Conservation (phyloP, 768 basidiomycete species). For the Erythrobasidium yunnanense region DNA sequence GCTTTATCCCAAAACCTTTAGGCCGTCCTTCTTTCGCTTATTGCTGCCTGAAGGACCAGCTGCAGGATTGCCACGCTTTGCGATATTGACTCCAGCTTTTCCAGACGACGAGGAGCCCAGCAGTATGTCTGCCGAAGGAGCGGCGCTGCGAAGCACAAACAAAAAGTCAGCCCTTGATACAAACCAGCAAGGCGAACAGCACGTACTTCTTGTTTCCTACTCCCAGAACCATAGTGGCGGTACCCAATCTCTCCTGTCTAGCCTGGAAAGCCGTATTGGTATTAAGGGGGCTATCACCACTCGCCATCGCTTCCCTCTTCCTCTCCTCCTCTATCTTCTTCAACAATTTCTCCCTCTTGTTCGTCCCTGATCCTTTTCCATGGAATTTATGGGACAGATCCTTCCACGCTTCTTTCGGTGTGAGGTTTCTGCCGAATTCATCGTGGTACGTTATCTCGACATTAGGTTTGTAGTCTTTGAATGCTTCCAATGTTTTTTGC, state of each 20-base stretch:
- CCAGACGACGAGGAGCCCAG: slow-evolving; percentile 9
- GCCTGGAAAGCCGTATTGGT: slow-evolving; percentile 91
- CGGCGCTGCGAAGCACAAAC: slow-evolving; percentile 8
- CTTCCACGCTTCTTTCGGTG: slow-evolving; percentile 61
- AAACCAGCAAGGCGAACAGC: background rate
- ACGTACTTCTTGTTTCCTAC: slow-evolving; percentile 39
- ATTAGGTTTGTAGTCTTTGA: slow-evolving; percentile 92
- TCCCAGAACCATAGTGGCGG: slow-evolving; percentile 80
- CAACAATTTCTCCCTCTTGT: slow-evolving; percentile 91
- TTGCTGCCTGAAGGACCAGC: background rate
- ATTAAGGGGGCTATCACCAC: slow-evolving; percentile 87
- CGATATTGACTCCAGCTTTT: background rate
- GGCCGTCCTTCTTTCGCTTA: slow-evolving; percentile 17
- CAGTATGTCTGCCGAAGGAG: slow-evolving; percentile 17
- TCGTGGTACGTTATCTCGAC: slow-evolving; percentile 93
- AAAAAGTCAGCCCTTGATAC: background rate
- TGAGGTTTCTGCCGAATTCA: slow-evolving; percentile 77
- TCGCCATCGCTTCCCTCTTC: slow-evolving; percentile 84
- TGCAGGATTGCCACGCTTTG: background rate
- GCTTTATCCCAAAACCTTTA: slow-evolving; percentile 13
- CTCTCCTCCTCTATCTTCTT: slow-evolving; percentile 97
- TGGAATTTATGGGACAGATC: slow-evolving; percentile 96
- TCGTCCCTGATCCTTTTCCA: slow-evolving; percentile 89
- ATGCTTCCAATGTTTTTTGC: slow-evolving; percentile 64
- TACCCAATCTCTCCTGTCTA: slow-evolving; percentile 83